Conservation (phyloP, 1,284 basidiomycete species). For the Trichosporon sp. region DNA sequence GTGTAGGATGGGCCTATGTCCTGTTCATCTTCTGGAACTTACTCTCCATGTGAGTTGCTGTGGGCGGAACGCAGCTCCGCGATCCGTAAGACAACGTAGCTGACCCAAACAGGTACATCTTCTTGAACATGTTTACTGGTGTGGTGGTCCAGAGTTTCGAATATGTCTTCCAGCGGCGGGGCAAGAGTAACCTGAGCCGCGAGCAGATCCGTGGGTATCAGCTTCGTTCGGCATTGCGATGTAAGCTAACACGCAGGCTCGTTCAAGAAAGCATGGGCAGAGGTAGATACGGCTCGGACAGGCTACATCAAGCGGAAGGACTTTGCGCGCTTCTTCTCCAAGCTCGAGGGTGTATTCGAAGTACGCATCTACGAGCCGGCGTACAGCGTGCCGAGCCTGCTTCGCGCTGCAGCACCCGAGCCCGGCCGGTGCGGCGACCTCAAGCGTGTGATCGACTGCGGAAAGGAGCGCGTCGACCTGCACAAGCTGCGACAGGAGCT, state of each 20-base stretch:
- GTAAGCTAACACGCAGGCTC: slow-evolving; percentile 26
- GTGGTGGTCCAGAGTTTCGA: slow-evolving; percentile 96
- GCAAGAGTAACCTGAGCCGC: slow-evolving; percentile 74
- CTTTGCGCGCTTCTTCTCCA: slow-evolving; percentile 71
- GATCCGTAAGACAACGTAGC: too few relatives aligned
- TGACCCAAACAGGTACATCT: slow-evolving; percentile 69
- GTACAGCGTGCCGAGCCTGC: slow-evolving; percentile 58
- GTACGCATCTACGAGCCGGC: slow-evolving; percentile 72
- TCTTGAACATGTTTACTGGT: slow-evolving; percentile 92
- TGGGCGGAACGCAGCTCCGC: slow-evolving; percentile 4
- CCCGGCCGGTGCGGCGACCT: slow-evolving; percentile 20
- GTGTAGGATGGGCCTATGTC: slow-evolving; percentile 71
- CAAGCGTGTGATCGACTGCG: slow-evolving; percentile 26
- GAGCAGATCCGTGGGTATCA: slow-evolving; percentile 66
- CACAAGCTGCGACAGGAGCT: slow-evolving; percentile 59
- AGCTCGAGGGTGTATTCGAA: slow-evolving; percentile 60
- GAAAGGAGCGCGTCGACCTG: slow-evolving; percentile 59
- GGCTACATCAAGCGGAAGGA: slow-evolving; percentile 68
- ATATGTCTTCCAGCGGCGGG: slow-evolving; percentile 82
- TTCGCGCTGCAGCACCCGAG: slow-evolving; percentile 38
- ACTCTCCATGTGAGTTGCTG: slow-evolving; percentile 70
- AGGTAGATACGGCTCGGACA: slow-evolving; percentile 70
- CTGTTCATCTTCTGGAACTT: slow-evolving; percentile 96
- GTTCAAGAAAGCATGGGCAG: slow-evolving; percentile 92
- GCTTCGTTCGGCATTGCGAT: background rate